phyloP scores from a whole-genome alignment of 345 rosid species.

The Salix viminalis region DNA sequence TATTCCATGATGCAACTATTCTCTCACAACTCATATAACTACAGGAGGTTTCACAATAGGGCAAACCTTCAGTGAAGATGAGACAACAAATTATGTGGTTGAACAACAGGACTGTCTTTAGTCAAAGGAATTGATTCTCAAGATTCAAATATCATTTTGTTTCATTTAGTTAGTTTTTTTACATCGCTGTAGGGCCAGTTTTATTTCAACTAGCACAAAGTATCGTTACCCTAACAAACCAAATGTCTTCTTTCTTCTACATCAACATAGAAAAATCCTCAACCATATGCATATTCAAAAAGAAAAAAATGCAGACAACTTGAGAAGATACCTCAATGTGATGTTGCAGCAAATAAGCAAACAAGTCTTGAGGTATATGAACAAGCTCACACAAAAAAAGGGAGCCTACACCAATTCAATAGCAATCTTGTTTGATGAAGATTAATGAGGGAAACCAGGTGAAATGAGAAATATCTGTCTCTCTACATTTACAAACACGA shows the following conservation, averaged over 20 bases:
- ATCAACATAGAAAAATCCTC: background rate
- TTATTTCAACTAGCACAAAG: background rate
- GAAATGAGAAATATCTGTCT: background rate
- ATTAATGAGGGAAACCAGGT: background rate
- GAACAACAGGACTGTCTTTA: background rate
- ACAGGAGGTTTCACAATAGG: background rate
- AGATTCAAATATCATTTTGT: background rate
- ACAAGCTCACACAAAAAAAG: background rate
- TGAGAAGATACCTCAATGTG: background rate
- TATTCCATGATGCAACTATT: background rate
- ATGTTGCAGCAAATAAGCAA: background rate
- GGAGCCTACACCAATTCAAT: background rate
- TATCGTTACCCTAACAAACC: background rate
- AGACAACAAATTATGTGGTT: background rate
- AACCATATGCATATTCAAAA: background rate
- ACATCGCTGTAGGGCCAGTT: background rate
- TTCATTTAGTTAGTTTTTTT: background rate
- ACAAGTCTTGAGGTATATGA: background rate
- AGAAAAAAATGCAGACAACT: background rate
- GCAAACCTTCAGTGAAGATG: background rate
- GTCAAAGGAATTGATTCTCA: background rate
- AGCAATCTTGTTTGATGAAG: background rate
- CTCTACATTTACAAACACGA: background rate
- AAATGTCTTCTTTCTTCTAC: background rate
- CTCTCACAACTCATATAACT: background rate